Percentiles rank a stretch among this genome's conserved stretches.
These are phyloP conservation scores for Bombardia bombarda DNA, from an alignment of 495 filamentous ascomycete species.

Conservation along the genomic window DNA sequence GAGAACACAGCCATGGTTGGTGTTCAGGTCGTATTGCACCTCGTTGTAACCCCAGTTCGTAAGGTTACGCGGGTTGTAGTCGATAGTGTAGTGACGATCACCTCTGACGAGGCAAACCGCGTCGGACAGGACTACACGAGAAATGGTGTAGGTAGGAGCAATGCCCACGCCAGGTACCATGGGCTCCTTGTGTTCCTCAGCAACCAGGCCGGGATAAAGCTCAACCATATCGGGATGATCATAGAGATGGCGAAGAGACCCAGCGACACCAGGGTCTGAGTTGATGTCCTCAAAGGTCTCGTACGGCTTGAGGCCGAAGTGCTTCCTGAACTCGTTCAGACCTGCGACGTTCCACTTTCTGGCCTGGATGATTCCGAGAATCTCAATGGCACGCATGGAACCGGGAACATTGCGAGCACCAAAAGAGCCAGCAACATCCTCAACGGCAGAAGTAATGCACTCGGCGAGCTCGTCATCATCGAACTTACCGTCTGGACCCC, in stretches of 20 bases:
- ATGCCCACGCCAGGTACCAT: conserved; percentile 74
- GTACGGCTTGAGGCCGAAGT: conserved; percentile 68
- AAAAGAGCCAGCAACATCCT: conserved; percentile 54
- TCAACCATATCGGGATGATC: conserved; percentile 65
- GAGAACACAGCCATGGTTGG: conserved; percentile 76
- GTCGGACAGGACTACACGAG: conserved; percentile 76
- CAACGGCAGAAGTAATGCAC: conserved; percentile 57
- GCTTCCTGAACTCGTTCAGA: conserved; percentile 80
- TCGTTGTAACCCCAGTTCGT: conserved; percentile 71
- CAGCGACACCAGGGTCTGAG: conserved; percentile 61
- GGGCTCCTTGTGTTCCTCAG: conserved; percentile 69
- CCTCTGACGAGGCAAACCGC: conserved; percentile 79
- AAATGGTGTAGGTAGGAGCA: conserved; percentile 74
- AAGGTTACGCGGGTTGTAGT: conserved; percentile 64
- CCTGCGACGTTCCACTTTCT: conserved; percentile 76
- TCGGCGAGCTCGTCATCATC: conserved; percentile 61
- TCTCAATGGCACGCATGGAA: conserved; percentile 67
- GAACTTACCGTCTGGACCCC: conserved; percentile 52
- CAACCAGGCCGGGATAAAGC: conserved; percentile 73
- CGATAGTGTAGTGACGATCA: conserved; percentile 75
- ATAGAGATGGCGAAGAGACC: conserved; percentile 67
- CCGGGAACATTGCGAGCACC: conserved; percentile 70
- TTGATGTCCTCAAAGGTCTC: conserved; percentile 83
- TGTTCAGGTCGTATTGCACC: conserved; percentile 38
- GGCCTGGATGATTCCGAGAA: conserved; percentile 78